Evolutionary conservation across 371 early-diverging fungal species (phyloP), one percentile per base, ranked within the genome.

Genomic region (Actinomortierella wolfii): DNA sequence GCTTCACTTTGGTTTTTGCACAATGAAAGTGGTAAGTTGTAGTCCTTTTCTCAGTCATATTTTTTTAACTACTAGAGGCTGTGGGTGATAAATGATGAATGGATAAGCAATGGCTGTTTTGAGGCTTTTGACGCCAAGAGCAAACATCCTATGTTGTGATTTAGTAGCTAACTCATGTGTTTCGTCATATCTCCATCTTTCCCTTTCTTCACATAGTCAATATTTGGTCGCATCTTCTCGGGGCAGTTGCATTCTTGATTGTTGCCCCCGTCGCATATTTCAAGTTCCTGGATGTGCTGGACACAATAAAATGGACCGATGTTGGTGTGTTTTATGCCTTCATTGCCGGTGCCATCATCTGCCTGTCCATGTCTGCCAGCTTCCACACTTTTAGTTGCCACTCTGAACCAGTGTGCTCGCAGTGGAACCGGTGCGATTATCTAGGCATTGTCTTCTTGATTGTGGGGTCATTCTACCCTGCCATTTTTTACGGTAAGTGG

Each of bases 351-450:
- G 93, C 94, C 25, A 85, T 91, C 53, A 67, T 80, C 8, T 97
- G 96, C 64, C 81, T 97, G 54, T 87, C 87, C 6, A 83, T 91
- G 58, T 94, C 94, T 18, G 87, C 93, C 7, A 78, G 83, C 23
- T 97, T 91, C 66, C 98, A 97, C 76, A 85, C 92, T 8, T 91
- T 93, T 57, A 79, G 85, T 39, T 95, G 94, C 62, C 97, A 96
- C 68, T 95, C 96, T 56, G 84, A 88, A 61, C 67, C 59, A 66
- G 63, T 62, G 47, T 56, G 56, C 44, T 57, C 56, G 13, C 73
- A 68, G 17, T 93, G 92, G 92, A 90, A 91, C 68, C 86, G 91
- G 54, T 93, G 93, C 55, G 97, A 97, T 78, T 97, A 94, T 83
- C 86, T 93, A 26, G 97, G 97, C 47, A 97, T 97, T 64, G 89